A percentile compares a stretch with the other conserved stretches of the same genome.
Conservation (phyloP, 495 filamentous ascomycete genomes). For the Podospora pseudocomata region DNA sequence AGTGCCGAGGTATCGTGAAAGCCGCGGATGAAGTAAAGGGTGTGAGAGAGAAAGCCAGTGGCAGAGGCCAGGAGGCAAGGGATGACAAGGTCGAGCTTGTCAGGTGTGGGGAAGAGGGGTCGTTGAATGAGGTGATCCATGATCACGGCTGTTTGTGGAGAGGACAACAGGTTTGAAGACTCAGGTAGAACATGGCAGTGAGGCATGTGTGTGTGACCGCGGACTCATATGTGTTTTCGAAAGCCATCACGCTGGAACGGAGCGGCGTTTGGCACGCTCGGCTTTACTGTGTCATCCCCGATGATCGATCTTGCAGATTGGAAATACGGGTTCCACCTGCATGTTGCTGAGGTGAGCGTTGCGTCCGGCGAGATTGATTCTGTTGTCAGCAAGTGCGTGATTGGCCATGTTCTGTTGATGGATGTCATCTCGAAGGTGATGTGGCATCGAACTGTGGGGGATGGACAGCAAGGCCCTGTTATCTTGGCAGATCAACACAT, state of each 20-base stretch:
- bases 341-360: background rate
- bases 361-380: background rate
- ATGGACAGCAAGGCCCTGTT: background rate
- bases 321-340: background rate
- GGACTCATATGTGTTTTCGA: background rate
- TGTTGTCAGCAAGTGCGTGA: background rate
- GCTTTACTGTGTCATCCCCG: background rate
- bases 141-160: background rate
- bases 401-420: background rate
- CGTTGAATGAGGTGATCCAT: background rate
- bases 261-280: background rate
- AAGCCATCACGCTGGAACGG: background rate
- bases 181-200: no score
- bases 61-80: slow-evolving; percentile 6
- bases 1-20: slow-evolving; percentile 11
- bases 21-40: slow-evolving; percentile 21
- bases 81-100: background rate
- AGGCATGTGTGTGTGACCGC: no score
- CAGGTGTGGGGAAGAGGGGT: no score
- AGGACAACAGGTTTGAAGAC: background rate
- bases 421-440: background rate
- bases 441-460: background rate
- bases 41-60: slow-evolving; percentile 19
- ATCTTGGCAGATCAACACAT: background rate
- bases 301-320: background rate